These are phyloP conservation scores for Backusella westeae DNA, from an alignment of 192 early-diverging fungal genomes.

Conservation along the genomic window DNA sequence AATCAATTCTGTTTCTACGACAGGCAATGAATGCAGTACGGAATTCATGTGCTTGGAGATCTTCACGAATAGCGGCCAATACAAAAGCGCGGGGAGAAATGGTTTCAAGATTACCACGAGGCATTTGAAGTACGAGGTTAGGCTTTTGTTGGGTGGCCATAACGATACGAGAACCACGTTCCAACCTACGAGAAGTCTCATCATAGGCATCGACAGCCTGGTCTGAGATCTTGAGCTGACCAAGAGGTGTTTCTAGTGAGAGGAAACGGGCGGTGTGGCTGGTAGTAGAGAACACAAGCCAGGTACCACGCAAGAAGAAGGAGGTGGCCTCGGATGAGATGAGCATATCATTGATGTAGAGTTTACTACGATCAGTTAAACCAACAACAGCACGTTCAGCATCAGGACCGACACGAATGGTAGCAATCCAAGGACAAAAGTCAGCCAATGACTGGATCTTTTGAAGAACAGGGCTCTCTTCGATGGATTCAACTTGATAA, in stretches of 20 bases:
- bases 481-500: constrained; percentile 21
- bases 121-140: constrained; percentile 87
- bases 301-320: constrained; percentile 79
- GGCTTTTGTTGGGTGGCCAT: constrained; percentile 67
- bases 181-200: constrained; percentile 75
- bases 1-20: constrained; percentile 88
- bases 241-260: constrained; percentile 40
- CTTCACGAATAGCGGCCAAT: constrained; percentile 63
- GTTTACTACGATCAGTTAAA: constrained; percentile 73
- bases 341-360: constrained; percentile 73
- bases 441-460: constrained; percentile 31
- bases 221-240: constrained; percentile 45
- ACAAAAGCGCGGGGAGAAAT: constrained; percentile 89
- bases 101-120: constrained; percentile 95
- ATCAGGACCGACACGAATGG: constrained; percentile 16
- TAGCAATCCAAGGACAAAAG: constrained; percentile 58
- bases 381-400: constrained; percentile 58
- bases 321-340: constrained; percentile 82
- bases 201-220: constrained; percentile 52
- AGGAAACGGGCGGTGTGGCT: constrained; percentile 79
- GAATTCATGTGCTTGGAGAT: constrained; percentile 66
- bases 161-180: constrained; percentile 89
- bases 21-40: constrained; percentile 76
- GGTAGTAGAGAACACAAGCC: constrained; percentile 83
- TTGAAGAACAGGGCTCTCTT: constrained; percentile 19